These are phyloP conservation scores for Coelastrella sp. DNA, from an alignment of 139 green algal species.

Conservation along the genomic window DNA sequence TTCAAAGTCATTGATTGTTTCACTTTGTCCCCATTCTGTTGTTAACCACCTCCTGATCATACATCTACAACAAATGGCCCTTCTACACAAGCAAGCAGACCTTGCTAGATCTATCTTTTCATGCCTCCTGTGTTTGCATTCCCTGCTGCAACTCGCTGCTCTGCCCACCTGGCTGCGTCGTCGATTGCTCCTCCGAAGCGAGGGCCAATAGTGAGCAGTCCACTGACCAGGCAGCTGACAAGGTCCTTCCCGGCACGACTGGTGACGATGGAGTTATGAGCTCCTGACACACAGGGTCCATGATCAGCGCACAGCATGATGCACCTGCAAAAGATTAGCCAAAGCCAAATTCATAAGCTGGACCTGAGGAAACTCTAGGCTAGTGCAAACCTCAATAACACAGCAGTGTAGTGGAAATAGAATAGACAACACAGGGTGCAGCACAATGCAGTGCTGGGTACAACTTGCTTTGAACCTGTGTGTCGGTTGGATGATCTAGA, in stretches of 20 bases:
- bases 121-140: no score
- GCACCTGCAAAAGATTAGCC: constrained; percentile 64
- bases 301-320: constrained; percentile 97
- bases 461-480: background rate
- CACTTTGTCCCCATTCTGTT: no score
- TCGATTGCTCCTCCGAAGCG: constrained; percentile 95
- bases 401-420: no score
- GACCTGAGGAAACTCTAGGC: no score
- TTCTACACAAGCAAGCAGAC: no score
- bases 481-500: background rate
- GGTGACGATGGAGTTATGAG: constrained; percentile 96
- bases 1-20: no score
- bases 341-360: background rate
- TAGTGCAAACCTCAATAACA: no score
- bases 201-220: constrained; percentile 89
- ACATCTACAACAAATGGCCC: no score
- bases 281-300: constrained; percentile 91
- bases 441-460: background rate
- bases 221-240: constrained; percentile 83
- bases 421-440: no score
- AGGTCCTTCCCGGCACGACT: constrained; percentile 89
- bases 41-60: no score
- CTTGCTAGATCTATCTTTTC: no score
- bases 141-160: no score
- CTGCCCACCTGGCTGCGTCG: constrained; percentile 83